Percentiles rank a stretch among this genome's conserved stretches.
Conservation (phyloP, 75 land plant genomes). For the Picea glauca region DNA sequence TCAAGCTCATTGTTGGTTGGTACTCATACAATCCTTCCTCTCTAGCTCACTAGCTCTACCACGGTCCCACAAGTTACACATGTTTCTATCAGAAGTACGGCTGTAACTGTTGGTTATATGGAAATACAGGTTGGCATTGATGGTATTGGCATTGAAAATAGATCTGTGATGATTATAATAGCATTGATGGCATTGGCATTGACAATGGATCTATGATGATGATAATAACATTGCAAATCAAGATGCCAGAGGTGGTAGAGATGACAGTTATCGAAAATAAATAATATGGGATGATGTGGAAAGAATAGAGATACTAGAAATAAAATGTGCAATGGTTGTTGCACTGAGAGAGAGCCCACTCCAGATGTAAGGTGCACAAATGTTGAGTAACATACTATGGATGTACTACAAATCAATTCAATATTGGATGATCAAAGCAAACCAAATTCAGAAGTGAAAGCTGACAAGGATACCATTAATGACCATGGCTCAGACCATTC, state of each 20-base stretch:
- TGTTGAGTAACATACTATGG: slow-evolving; percentile 1
- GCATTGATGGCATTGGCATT: too few relatives aligned
- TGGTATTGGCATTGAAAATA: too few relatives aligned
- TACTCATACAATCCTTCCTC: too few relatives aligned
- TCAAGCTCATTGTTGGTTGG: too few relatives aligned
- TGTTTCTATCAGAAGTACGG: too few relatives aligned
- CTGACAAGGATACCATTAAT: slow-evolving; percentile 4
- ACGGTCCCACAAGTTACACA: too few relatives aligned
- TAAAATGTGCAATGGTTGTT: background rate
- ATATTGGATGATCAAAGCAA: slow-evolving; percentile 3
- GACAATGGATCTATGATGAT: too few relatives aligned
- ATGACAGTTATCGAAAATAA: slow-evolving; percentile 15
- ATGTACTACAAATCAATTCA: background rate
- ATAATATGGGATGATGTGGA: slow-evolving; percentile 23
- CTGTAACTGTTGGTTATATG: too few relatives aligned
- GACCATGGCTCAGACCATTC: slow-evolving; percentile 15
- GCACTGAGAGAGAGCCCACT: slow-evolving; percentile 19
- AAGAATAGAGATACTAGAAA: slow-evolving; percentile 13
- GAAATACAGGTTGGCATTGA: too few relatives aligned
- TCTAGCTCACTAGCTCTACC: too few relatives aligned
- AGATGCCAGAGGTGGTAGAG: slow-evolving; percentile 6
- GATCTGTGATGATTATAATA: too few relatives aligned
- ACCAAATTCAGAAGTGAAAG: slow-evolving; percentile 1
- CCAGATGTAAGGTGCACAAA: background rate
- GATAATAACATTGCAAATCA: slow-evolving; percentile 17